Evolutionary conservation across 768 basidiomycete genomes (phyloP).

Genomic region (Gymnopilus junonius): DNA sequence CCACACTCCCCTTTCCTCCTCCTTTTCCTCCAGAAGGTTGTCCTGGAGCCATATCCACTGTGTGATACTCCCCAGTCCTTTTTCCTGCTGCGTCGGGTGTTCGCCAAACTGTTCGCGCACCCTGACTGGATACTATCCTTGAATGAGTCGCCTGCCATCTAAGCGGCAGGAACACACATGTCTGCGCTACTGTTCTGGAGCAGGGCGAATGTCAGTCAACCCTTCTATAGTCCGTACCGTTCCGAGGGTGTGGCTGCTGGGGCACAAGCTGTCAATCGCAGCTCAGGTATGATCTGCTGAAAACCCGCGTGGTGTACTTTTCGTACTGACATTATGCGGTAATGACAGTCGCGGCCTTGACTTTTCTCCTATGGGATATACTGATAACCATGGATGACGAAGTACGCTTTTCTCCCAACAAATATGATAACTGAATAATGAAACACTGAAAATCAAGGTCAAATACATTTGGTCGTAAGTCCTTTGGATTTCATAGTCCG

Average conservation of each 20-base stretch:
- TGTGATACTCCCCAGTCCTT: neutral
- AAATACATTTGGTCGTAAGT: slow-evolving; percentile 47
- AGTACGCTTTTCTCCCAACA: slow-evolving; percentile 23
- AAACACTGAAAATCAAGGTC: slow-evolving; percentile 28
- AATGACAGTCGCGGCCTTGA: slow-evolving; percentile 36
- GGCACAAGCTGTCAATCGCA: slow-evolving; percentile 36
- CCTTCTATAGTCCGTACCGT: slow-evolving; percentile 28
- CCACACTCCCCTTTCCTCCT: neutral
- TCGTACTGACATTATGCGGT: slow-evolving; percentile 1
- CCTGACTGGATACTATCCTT: neutral
- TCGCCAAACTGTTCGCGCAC: neutral
- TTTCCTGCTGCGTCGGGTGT: neutral
- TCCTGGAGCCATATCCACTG: neutral
- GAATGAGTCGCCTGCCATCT: slow-evolving; percentile 5
- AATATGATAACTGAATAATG: neutral
- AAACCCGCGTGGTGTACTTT: neutral
- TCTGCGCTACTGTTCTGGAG: slow-evolving; percentile 18
- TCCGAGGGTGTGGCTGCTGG: slow-evolving; percentile 26
- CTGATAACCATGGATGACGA: slow-evolving; percentile 44
- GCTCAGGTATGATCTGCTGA: slow-evolving; percentile 24
- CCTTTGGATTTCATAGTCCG: neutral
- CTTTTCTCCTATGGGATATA: slow-evolving; percentile 47
- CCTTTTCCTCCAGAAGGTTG: neutral
- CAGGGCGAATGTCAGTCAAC: slow-evolving; percentile 10
- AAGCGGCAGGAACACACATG: slow-evolving; percentile 17